Evolutionary conservation across 495 filamentous ascomycete genomes (phyloP), one percentile per base, ranked within the genome.

Genomic region (Venustampulla echinocandica): DNA sequence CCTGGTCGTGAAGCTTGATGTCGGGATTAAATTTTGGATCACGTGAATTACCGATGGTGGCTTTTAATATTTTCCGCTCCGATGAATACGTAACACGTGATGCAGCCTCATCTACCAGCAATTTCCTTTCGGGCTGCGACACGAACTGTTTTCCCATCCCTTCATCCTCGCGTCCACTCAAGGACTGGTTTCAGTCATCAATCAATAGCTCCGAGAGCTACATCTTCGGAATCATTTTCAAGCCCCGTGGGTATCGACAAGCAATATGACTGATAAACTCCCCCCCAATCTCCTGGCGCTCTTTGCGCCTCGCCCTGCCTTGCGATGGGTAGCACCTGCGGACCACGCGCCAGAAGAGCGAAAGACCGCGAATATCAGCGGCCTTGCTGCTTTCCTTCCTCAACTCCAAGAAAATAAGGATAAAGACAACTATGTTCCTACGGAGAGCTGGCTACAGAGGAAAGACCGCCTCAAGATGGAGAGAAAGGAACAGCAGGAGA

Each of bases 251-350:
- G 27, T n/a, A 7, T 30, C n/a, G 27, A 30, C 37, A 13, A 27
- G n/a, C 34, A 34, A 40, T 25, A 97, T 96, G 90, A 97, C 90
- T 6, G 90, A 95, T 72, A 88, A 90, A 65, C 82, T 98, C 6
- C 90, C 90, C 40, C 86, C 85, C 39, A 90, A 90, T 52, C 79
- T 98, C 24, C 77, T 96, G 57, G 84, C 84, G 54, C 87, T 98
- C 47, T 98, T 98, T 68, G 84, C 89, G 58, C 86, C 92, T 49
- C 85, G 92, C 23, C 92, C 93, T 39, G 81, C 90, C 42, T 71
- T 98, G 52, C 85, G 89, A 64, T 98, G 85, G 73, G 78, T 95
- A 37, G 82, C 86, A 36, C 87, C 88, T 5, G 70, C 68, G 56
- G 90, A 95, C 63, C 76, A 85, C 58, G 75, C 90, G 21, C 85